phyloP scores from a whole-genome alignment of 768 basidiomycete species.

The Rubroboletus pulcherrimus region DNA sequence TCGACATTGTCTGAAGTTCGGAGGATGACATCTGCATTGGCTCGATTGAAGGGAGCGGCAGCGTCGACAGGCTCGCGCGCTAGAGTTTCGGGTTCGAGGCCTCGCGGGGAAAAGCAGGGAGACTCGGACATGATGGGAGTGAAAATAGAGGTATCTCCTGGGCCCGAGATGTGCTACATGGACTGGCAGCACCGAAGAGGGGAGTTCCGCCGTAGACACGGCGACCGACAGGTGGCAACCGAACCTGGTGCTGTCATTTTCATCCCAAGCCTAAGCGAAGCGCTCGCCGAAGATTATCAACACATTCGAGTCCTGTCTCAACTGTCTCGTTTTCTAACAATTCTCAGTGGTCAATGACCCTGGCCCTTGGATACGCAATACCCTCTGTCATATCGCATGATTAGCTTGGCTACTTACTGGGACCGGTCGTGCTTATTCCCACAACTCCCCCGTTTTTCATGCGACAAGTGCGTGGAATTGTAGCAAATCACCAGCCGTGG shows the following conservation, averaged over 20 bases:
- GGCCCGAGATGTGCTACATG: conserved; percentile 10
- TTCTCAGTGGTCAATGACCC: background rate
- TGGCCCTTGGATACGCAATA: background rate
- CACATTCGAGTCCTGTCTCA: background rate
- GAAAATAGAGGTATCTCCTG: background rate
- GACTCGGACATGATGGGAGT: conserved; percentile 15
- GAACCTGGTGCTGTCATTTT: background rate
- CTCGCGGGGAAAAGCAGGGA: conserved; percentile 2
- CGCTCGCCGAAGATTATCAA: background rate
- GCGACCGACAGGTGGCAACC: conserved; percentile 1
- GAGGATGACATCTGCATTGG: conserved; percentile 50
- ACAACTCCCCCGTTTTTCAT: background rate
- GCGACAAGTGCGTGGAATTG: background rate
- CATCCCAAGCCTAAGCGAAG: background rate
- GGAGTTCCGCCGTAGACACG: conserved; percentile 3
- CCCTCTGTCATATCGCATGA: background rate
- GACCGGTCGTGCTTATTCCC: background rate
- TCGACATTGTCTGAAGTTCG: conserved; percentile 49
- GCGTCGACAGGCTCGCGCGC: conserved; percentile 25
- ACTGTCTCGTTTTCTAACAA: background rate
- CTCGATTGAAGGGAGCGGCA: conserved; percentile 44
- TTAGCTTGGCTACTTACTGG: background rate
- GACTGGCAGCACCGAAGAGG: conserved; percentile 1
- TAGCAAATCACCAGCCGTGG: background rate
- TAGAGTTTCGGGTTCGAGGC: conserved; percentile 3